A percentile compares a stretch with the other conserved stretches of the same genome.
Conservation (phyloP, 352 stramenopile genomes). For the Globisporangium yorkense region DNA sequence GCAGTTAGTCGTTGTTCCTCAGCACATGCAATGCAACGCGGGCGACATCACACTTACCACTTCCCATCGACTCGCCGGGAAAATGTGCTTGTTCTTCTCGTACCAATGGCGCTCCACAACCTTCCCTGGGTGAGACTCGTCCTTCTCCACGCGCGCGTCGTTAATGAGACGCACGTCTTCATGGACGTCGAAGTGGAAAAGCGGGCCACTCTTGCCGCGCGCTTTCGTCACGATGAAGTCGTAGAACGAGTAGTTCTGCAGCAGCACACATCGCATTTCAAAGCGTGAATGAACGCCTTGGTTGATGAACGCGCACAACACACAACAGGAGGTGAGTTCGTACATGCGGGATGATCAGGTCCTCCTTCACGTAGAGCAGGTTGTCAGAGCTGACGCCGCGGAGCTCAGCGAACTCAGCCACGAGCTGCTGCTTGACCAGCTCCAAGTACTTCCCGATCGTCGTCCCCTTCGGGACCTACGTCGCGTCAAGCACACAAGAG, state of each 20-base stretch:
- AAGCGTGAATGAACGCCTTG: no score
- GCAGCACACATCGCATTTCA: neutral
- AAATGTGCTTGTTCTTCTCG: conserved; percentile 99
- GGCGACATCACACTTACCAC: conserved; percentile 40
- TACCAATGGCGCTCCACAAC: conserved; percentile 97
- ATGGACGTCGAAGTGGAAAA: conserved; percentile 98
- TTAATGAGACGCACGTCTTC: conserved; percentile 90
- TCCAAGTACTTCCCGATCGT: conserved; percentile 88
- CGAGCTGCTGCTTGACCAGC: conserved; percentile 86
- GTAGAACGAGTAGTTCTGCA: conserved; percentile 97
- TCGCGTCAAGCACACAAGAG: neutral
- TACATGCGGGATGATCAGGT: conserved; percentile 97
- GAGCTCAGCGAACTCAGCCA: conserved; percentile 92
- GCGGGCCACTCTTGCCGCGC: conserved; percentile 93
- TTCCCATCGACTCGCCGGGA: conserved; percentile 98
- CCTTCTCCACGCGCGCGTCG: conserved; percentile 95
- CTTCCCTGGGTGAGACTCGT: conserved; percentile 97
- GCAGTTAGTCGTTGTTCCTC: neutral
- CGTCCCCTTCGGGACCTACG: conserved; percentile 86
- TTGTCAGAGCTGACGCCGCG: conserved; percentile 88
- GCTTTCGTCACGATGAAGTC: conserved; percentile 98
- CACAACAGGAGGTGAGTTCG: conserved; percentile 10
- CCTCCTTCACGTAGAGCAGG: conserved; percentile 98
- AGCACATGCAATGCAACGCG: neutral
- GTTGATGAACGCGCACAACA: neutral